These are phyloP conservation scores for Suillus hirtellus DNA, from an alignment of 768 basidiomycete genomes.

Conservation along the genomic window DNA sequence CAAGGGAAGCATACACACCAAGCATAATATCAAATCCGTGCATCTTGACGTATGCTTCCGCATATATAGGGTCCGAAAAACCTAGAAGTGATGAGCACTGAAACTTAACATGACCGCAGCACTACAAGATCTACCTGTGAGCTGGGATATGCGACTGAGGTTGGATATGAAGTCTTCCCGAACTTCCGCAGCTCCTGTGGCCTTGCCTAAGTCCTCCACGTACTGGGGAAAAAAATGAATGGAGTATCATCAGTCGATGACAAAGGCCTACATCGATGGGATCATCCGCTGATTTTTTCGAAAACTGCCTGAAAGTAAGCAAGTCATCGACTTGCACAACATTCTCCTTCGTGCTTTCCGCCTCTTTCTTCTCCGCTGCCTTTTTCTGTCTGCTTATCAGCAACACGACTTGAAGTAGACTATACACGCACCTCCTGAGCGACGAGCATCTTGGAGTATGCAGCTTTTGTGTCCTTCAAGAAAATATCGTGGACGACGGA, in stretches of 20 bases:
- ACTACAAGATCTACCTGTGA: conserved; percentile 63
- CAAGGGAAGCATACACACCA: conserved; percentile 43
- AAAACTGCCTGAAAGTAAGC: conserved; percentile 90
- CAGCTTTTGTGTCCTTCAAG: conserved; percentile 84
- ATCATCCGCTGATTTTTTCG: conserved; percentile 85
- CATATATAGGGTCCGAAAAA: conserved; percentile 98
- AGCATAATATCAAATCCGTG: conserved; percentile 96
- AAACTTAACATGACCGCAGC: not conserved
- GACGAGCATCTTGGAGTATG: conserved; percentile 93
- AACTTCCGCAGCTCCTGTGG: conserved; percentile 81
- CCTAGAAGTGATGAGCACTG: conserved; percentile 43
- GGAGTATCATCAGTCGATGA: not conserved
- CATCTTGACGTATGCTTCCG: conserved; percentile 96
- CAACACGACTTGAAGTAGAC: not conserved
- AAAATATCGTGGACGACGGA: conserved; percentile 68
- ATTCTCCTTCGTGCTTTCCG: conserved; percentile 63
- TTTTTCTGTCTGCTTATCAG: conserved; percentile 59
- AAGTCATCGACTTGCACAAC: conserved; percentile 94
- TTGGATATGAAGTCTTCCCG: conserved; percentile 95
- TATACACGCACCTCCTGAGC: conserved; percentile 76
- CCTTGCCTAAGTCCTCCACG: conserved; percentile 80
- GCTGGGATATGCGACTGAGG: conserved; percentile 87
- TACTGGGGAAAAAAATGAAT: conserved; percentile 47
- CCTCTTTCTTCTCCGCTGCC: conserved; percentile 86
- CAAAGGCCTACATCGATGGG: conserved; percentile 59